These are phyloP conservation scores for Pseudocercospora crystallina DNA, from an alignment of 2,329 filamentous ascomycete genomes.

Conservation along the genomic window DNA sequence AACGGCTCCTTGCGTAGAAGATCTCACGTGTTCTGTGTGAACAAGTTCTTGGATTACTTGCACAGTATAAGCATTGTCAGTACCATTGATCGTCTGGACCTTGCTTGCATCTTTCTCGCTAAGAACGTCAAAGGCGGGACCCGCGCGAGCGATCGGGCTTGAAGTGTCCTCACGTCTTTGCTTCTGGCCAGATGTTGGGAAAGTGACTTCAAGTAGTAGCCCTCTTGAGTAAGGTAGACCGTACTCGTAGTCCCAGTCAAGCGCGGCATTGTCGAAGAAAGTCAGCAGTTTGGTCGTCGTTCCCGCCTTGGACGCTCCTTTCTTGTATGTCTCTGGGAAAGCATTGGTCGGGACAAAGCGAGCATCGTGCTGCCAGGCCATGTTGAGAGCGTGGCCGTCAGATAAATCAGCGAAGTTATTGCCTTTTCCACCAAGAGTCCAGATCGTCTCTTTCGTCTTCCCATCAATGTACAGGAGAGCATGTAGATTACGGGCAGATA, in stretches of 20 bases:
- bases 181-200: constrained; percentile 14
- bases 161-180: neutral
- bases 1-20: constrained; percentile 28
- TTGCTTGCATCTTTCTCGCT: constrained; percentile 15
- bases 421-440: constrained; percentile 43
- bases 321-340: constrained; percentile 17
- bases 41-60: constrained; percentile 24
- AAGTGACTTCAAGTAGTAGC: constrained; percentile 29
- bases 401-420: constrained; percentile 25
- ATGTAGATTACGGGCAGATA: constrained; percentile 52
- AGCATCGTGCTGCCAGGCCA: constrained; percentile 27
- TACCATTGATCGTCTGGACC: constrained; percentile 17
- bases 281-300: constrained; percentile 24
- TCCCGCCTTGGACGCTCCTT: constrained; percentile 14
- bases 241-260: constrained; percentile 27
- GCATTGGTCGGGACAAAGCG: constrained; percentile 13
- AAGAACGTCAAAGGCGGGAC: neutral
- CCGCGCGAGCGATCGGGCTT: too few relatives aligned
- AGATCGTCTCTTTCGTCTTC: constrained; percentile 48
- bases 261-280: constrained; percentile 52
- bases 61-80: constrained; percentile 19
- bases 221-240: constrained; percentile 24
- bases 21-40: constrained; percentile 23
- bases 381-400: constrained; percentile 22
- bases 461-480: constrained; percentile 49